Evolutionary conservation across 371 early-diverging fungal species (phyloP), one percentile per base, ranked within the genome.

Genomic region (Dentiscutata heterogama): DNA sequence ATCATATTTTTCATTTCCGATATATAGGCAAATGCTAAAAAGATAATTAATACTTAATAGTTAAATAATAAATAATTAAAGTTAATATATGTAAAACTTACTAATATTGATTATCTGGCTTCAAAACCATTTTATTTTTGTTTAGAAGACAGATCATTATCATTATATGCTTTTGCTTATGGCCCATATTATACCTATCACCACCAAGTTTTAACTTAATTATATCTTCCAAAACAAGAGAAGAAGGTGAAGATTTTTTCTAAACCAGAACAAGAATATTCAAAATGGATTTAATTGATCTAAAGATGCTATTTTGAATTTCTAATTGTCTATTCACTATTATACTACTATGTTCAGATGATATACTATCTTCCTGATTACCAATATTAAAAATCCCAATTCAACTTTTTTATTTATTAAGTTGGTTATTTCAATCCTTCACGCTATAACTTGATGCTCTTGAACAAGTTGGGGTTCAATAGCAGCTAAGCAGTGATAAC

Each of bases 31-130:
- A 53, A 53, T 53, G 16, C 53, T 53, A 22, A 25, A 63, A 63
- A 11, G 22, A 27, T 29, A 27, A 29, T 63, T n/a, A 64, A n/a
- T n/a, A n/a, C n/a, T n/a, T n/a, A n/a, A n/a, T n/a, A n/a, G n/a
- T n/a, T n/a, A n/a, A n/a, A n/a, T n/a, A n/a, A 29, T 64, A 29
- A 29, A 64, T 25, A 25, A 64, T 29, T 11, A 3, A 1, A 27
- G 29, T 64, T 29, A 64, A 64, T 53, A 53, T 53, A 53, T 10
- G n/a, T 10, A 7, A 10, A 10, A 10, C 7, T 20, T 20, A 68
- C 31, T n/a, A 42, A 68, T 68, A 68, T 18, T 68, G 67, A 67
- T 67, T 8, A 35, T 29, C 68, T 68, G 68, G 18, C 6, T 29
- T 68, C 6, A 68, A 31, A 8, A 46, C 16, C 35, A 39, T 16